These are phyloP conservation scores for Mrakia gelida DNA, from an alignment of 768 basidiomycete genomes.

Conservation along the genomic window DNA sequence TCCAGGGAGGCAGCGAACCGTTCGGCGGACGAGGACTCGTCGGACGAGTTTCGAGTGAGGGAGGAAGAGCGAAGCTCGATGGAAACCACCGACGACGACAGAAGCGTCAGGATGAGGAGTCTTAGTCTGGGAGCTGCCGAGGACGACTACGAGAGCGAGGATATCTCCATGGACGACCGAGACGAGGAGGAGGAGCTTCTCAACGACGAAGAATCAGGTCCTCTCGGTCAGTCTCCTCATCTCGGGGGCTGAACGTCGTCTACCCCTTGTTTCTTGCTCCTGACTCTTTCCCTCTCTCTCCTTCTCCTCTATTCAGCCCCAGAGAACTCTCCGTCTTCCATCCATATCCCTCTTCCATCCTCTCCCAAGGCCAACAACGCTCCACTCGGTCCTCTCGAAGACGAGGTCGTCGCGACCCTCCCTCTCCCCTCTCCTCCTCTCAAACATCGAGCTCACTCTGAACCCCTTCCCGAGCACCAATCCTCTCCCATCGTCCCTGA, in stretches of 20 bases:
- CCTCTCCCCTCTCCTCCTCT: neutral
- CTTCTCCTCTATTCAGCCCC: neutral
- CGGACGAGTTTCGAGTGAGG: neutral
- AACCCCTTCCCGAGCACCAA: neutral
- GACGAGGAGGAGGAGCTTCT: neutral
- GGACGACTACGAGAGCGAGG: neutral
- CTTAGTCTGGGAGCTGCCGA: neutral
- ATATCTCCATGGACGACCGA: slow-evolving; percentile 6
- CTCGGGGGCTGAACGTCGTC: neutral
- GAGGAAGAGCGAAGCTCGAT: neutral
- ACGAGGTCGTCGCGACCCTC: neutral
- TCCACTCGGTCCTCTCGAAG: neutral
- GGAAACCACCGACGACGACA: slow-evolving; percentile 15
- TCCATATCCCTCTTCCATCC: neutral
- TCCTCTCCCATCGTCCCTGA: neutral
- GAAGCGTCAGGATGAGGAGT: neutral
- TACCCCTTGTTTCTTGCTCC: neutral
- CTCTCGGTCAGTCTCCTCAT: neutral
- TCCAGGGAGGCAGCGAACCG: neutral
- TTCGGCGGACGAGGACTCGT: neutral
- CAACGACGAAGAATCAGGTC: neutral
- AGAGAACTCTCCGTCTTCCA: slow-evolving; percentile 3
- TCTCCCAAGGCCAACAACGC: neutral
- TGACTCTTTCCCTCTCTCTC: neutral
- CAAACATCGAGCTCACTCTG: neutral